These are phyloP conservation scores for Mucor irregularis DNA, from an alignment of 371 early-diverging fungal species.

Conservation along the genomic window DNA sequence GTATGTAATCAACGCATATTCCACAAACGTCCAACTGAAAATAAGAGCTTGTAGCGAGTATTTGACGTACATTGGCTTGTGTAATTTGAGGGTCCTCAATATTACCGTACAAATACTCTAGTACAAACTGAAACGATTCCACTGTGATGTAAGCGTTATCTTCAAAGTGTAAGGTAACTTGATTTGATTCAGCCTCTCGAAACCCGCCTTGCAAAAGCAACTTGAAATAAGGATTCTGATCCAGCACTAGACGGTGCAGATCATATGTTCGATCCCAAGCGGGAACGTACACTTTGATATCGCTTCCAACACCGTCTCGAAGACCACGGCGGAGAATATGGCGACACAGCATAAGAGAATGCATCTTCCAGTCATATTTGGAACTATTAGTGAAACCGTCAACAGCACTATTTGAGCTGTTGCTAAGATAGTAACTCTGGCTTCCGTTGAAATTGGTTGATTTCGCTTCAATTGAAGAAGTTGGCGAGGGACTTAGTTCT, in stretches of 20 bases:
- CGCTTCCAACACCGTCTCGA: conserved; percentile 56
- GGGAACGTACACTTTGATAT: conserved; percentile 46
- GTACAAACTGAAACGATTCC: conserved; percentile 59
- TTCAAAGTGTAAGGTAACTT: conserved; percentile 52
- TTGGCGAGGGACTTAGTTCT: not conserved
- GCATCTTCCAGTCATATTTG: conserved; percentile 43
- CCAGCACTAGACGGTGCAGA: conserved; percentile 58
- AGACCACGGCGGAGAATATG: conserved; percentile 60
- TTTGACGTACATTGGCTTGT: conserved; percentile 41
- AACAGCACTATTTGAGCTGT: not conserved
- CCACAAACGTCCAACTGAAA: conserved; percentile 58
- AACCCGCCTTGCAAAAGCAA: conserved; percentile 55
- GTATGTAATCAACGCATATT: conserved; percentile 55
- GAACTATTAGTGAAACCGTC: not conserved
- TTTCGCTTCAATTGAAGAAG: not conserved
- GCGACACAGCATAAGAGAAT: conserved; percentile 43
- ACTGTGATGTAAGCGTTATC: conserved; percentile 55
- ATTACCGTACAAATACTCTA: conserved; percentile 53
- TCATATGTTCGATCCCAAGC: conserved; percentile 55
- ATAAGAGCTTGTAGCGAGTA: conserved; percentile 61
- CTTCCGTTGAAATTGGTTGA: not conserved
- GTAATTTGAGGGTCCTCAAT: conserved; percentile 37
- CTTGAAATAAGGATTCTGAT: conserved; percentile 60
- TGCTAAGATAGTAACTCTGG: not conserved
- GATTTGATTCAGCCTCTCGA: conserved; percentile 41